Conservation (phyloP, 345 rosid genomes). For the Murraya paniculata region DNA sequence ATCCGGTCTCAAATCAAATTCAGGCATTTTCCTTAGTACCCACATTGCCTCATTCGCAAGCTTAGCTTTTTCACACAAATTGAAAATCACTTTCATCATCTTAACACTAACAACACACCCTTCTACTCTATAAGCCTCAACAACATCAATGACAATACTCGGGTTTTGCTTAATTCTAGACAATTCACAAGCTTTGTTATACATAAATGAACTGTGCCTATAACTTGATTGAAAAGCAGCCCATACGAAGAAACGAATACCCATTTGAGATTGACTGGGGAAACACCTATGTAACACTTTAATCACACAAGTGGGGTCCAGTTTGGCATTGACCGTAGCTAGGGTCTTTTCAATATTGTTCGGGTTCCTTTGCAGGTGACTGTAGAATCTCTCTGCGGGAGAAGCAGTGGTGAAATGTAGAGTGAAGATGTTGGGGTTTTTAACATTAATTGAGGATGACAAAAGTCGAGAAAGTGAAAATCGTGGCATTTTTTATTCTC, state of each 20-base stretch:
- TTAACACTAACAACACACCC: conserved; percentile 52
- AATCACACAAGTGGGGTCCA: conserved; percentile 50
- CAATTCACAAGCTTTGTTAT: conserved; percentile 57
- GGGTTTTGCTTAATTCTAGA: conserved; percentile 56
- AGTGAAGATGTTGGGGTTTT: conserved; percentile 29
- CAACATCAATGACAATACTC: conserved; percentile 36
- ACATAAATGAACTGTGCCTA: conserved; percentile 65
- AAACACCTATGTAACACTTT: conserved; percentile 54
- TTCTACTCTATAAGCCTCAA: conserved; percentile 51
- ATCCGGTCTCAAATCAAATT: conserved; percentile 51
- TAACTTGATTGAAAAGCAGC: conserved; percentile 63
- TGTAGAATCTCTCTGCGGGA: conserved; percentile 40
- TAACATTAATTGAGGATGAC: conserved; percentile 23
- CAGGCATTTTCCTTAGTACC: conserved; percentile 65
- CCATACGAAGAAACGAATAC: conserved; percentile 82
- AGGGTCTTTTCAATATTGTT: conserved; percentile 49
- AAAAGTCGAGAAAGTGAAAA: conserved; percentile 24
- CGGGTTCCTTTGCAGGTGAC: conserved; percentile 35
- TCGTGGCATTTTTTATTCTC: background rate
- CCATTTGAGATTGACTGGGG: conserved; percentile 36
- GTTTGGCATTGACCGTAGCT: conserved; percentile 32
- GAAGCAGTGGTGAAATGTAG: conserved; percentile 33
- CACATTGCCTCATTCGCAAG: conserved; percentile 67
- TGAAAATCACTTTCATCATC: conserved; percentile 56
- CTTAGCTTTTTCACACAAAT: conserved; percentile 60